A percentile compares a stretch with the other conserved stretches of the same genome.
Evolutionary conservation across 352 stramenopile species (phyloP).

Genomic region (Chrysophaeum taylorii): DNA sequence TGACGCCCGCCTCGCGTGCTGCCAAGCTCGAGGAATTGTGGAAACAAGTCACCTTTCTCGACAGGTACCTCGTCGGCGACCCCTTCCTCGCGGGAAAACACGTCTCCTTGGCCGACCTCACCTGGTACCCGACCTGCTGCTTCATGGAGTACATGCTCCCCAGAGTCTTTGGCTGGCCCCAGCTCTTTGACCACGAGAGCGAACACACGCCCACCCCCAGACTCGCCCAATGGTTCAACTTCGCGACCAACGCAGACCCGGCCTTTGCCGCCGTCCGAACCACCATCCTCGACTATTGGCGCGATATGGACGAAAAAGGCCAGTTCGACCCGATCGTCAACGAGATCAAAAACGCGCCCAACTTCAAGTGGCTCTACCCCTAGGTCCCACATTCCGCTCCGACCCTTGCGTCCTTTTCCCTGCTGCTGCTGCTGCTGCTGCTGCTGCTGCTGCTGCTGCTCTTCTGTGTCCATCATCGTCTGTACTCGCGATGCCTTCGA

Average conservation of each 20-base stretch:
- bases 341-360: too few species aligned
- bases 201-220: conserved; percentile 23
- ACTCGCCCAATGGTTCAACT: conserved; percentile 27
- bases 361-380: too few species aligned
- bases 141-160: conserved; percentile 46
- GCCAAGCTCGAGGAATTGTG: conserved; percentile 40
- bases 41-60: conserved; percentile 37
- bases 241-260: too few species aligned
- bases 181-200: conserved; percentile 23
- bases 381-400: too few species aligned
- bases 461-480: too few species aligned
- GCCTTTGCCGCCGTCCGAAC: not conserved
- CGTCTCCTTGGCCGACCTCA: conserved; percentile 43
- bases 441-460: too few species aligned
- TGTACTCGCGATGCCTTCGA: too few species aligned
- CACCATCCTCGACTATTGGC: not conserved
- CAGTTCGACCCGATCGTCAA: conserved; percentile 9
- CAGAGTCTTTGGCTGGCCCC: conserved; percentile 36
- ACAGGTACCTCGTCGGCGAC: conserved; percentile 26
- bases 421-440: too few species aligned
- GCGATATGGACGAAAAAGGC: not conserved
- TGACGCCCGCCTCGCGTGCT: conserved; percentile 22
- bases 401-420: too few species aligned
- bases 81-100: conserved; percentile 38
- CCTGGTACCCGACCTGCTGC: conserved; percentile 39